phyloP scores from a whole-genome alignment of 2,329 filamentous ascomycete genomes.

The Colletotrichum shisoi region DNA sequence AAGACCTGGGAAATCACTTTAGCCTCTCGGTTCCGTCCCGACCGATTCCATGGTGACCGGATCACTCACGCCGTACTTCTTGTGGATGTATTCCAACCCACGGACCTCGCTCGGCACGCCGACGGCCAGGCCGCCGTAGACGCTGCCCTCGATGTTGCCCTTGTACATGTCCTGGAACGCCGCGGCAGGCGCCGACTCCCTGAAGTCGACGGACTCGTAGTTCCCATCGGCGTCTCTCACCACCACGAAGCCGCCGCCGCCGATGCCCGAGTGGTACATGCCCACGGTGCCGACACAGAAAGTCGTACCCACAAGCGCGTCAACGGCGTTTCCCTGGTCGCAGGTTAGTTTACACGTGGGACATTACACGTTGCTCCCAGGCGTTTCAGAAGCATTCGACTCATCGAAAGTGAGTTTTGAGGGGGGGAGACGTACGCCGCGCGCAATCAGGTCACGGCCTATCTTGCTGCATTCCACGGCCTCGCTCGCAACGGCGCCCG shows the following conservation, averaged over 20 bases:
- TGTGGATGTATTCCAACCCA: constrained; percentile 81
- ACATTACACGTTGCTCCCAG: background rate
- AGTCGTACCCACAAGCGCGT: constrained; percentile 76
- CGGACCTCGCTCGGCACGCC: constrained; percentile 78
- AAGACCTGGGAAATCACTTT: constrained; percentile 53
- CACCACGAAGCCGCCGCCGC: constrained; percentile 90
- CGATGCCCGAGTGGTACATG: constrained; percentile 84
- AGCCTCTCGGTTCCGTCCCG: background rate
- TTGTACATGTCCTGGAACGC: constrained; percentile 86
- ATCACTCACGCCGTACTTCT: constrained; percentile 67
- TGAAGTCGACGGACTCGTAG: constrained; percentile 88
- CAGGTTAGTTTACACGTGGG: constrained; percentile 7
- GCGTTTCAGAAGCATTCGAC: background rate
- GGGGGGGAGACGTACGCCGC: constrained; percentile 53
- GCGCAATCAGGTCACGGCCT: constrained; percentile 67
- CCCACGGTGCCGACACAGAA: constrained; percentile 78
- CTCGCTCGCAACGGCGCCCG: constrained; percentile 75
- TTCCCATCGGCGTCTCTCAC: constrained; percentile 75
- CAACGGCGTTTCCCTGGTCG: constrained; percentile 73
- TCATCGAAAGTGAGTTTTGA: background rate
- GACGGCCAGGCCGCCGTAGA: constrained; percentile 75
- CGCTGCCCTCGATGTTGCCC: constrained; percentile 70
- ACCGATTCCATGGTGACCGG: background rate
- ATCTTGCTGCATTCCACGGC: constrained; percentile 73
- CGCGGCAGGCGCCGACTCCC: constrained; percentile 84